Conservation (phyloP, 2,329 filamentous ascomycete genomes). For the Cladosporium sp. region DNA sequence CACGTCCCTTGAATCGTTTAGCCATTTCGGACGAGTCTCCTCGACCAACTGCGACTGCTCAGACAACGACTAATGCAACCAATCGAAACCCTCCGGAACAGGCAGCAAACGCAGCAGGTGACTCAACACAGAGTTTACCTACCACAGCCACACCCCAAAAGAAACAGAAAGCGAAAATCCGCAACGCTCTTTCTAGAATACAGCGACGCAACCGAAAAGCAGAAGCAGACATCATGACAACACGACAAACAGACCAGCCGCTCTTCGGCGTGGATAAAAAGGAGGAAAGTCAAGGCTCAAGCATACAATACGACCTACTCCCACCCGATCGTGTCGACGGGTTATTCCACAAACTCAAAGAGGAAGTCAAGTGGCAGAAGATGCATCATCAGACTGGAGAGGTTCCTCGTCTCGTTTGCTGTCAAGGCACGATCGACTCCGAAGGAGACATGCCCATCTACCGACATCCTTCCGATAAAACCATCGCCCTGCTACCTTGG, state of each 20-base stretch:
- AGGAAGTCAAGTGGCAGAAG: conserved; percentile 81
- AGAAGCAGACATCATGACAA: neutral
- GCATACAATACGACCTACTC: conserved; percentile 70
- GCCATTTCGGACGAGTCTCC: conserved; percentile 10
- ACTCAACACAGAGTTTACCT: neutral
- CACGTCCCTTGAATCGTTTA: conserved; percentile 22
- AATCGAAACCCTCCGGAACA: neutral
- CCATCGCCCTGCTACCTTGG: conserved; percentile 74
- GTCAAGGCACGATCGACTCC: conserved; percentile 74
- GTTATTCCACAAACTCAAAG: conserved; percentile 68
- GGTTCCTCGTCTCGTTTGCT: conserved; percentile 86
- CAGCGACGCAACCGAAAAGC: conserved; percentile 1
- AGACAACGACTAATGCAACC: neutral
- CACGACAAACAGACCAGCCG: conserved; percentile 14
- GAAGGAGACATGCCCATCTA: conserved; percentile 88
- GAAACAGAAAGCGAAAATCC: neutral
- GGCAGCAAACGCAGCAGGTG: neutral
- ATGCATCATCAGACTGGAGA: conserved; percentile 93
- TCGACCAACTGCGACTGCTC: neutral
- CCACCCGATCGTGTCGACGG: conserved; percentile 50
- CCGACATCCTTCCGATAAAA: conserved; percentile 88
- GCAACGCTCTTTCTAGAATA: neutral
- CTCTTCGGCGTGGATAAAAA: conserved; percentile 32
- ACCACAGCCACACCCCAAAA: neutral
- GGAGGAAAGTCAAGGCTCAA: conserved; percentile 68